Base-by-base conservation (phyloP, 2,329 filamentous ascomycete species). In the Bipolaris sorokiniana region DNA sequence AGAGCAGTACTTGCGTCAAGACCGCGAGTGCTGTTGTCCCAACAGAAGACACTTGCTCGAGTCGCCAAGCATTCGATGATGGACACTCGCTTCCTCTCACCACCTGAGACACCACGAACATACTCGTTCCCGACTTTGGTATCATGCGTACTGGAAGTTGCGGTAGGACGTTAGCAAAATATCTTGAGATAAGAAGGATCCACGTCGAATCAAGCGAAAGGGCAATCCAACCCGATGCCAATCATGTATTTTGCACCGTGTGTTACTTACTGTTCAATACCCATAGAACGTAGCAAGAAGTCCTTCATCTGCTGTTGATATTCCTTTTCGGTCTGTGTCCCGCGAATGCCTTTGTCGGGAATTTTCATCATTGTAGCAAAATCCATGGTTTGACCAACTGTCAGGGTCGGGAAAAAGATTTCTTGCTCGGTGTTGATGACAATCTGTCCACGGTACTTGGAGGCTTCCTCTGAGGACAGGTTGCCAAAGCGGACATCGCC, bases 361-460 rank as follows among this genome's bases (percentile, higher is more conserved):
- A 86, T 71, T 68, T 87, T 88, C 61, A 86, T 76, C 1, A 80
- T 78, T 0, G 85, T 84, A 0, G 81, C 82, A 60, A 84, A 83
- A 52, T 83, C 79, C 88, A 42, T 91, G 87, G 83, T 96, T 90
- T 95, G 89, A 56, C 90, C 88, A 1, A 96, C 92, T 0, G 91
- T 92, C 22, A 96, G 80, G 0, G 90, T 92, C 0, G 92, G 85
- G 64, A 91, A 88, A 67, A 81, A 81, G 6, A 92, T 80, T 64
- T 96, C 92, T 67, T 94, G 90, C 73, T 92, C 90, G 0, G 79
- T 96, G 90, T 15, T 92, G 80, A 66, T 96, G 13, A 82, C 52
- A 11, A 48, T 48, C 13, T 36, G 31, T 37, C 45, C 45, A 23
- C 45, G 45, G 33, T 48, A 48, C 7, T 48, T 48, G 13, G 31